A percentile compares a stretch with the other conserved stretches of the same genome.
These are phyloP conservation scores for Fusarium sp. DNA, from an alignment of 2,329 filamentous ascomycete genomes.

Conservation along the genomic window DNA sequence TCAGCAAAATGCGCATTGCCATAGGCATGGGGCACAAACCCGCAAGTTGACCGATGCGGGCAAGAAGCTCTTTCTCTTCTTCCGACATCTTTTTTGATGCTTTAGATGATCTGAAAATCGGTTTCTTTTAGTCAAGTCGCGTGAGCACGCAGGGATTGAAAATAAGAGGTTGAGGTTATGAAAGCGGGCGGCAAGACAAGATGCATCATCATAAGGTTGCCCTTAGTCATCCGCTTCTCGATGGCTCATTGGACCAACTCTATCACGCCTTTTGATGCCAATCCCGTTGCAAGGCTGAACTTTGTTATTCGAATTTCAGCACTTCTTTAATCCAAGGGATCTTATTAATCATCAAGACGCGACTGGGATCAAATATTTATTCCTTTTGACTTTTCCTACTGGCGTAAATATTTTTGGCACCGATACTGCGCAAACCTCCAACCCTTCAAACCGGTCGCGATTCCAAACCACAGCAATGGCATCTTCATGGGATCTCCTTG, in stretches of 20 bases:
- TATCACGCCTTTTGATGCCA: conserved; percentile 6
- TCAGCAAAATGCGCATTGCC: conserved; percentile 37
- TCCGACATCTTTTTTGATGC: conserved; percentile 51
- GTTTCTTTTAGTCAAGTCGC: neutral
- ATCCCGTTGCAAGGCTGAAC: conserved; percentile 37
- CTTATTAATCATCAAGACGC: neutral
- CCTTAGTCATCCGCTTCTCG: conserved; percentile 37
- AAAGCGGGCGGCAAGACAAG: conserved; percentile 19
- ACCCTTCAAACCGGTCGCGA: conserved; percentile 7
- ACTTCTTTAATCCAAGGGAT: neutral
- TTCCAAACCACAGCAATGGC: conserved; percentile 41
- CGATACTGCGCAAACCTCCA: neutral
- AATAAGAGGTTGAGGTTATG: conserved; percentile 5
- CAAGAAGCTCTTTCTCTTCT: conserved; percentile 63
- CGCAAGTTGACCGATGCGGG: conserved; percentile 62
- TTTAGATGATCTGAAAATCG: neutral
- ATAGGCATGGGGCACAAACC: conserved; percentile 48
- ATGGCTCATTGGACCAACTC: conserved; percentile 31
- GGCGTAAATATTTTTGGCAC: neutral
- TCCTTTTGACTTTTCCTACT: neutral
- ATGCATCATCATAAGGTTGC: conserved; percentile 31
- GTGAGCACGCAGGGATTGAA: conserved; percentile 4
- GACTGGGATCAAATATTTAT: neutral
- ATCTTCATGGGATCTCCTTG: conserved; percentile 70
- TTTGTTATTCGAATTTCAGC: conserved; percentile 7